Evolutionary conservation across 768 basidiomycete species (phyloP), one percentile per base, ranked within the genome.

Genomic region (Mycena floridula): DNA sequence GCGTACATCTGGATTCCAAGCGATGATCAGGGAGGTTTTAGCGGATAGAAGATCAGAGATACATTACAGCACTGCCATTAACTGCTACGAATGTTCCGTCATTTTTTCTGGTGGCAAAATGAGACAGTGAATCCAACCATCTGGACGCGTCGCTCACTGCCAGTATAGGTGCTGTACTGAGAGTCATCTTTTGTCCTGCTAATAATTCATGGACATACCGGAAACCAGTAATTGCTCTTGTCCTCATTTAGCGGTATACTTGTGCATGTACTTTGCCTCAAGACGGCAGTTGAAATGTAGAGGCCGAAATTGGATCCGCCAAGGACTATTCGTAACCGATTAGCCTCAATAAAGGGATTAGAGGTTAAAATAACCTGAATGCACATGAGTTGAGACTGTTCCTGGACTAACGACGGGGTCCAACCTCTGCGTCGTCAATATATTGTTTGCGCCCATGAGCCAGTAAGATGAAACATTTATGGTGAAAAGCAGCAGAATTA

Each of bases 361-460:
- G 16, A 36, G 3, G 20, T 13, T 18, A 5, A 22, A 35, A 32
- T 22, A 11, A 50, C 54, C 45, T 7, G 50, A 49, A 44, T 55
- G 54, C 11, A 50, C 48, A 27, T 55, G 54, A 9, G 43, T 27
- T 4, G 50, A 25, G 8, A 55, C 43, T 11, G 16, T 25, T 7
- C 54, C 54, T 11, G 54, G 54, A 23, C 15, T 39, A 15, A 51
- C 30, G 16, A 55, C 35, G 36, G 54, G 54, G 40, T 55, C 54
- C 23, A 54, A 9, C n/a, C 53, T 30, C 37, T 40, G 47, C 15
- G 37, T 35, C 28, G 35, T 48, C n/a, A 47, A 48, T 46, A 50
- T 38, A 25, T 50, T 50, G 41, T 43, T 62, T 12, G 56, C 54
- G 15, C 54, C 58, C 59, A 63, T 62, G 24, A 63, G 51, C 60